Conservation (phyloP, 345 rosid species). For the Boechera retrofracta region DNA sequence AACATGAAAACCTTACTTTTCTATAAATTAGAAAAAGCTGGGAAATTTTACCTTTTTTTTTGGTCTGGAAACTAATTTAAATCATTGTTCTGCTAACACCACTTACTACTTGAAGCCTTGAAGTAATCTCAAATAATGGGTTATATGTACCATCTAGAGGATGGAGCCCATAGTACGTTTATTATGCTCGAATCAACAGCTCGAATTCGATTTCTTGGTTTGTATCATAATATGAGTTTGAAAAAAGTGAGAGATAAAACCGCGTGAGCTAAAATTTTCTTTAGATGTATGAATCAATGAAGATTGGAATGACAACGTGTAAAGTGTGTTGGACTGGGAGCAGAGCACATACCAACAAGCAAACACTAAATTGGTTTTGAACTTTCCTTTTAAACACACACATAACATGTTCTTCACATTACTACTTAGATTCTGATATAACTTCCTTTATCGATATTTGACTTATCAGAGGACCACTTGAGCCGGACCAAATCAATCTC, state of each 20-base stretch:
- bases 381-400: slow-evolving; percentile 35
- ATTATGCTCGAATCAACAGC: slow-evolving; percentile 5
- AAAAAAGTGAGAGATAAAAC: neutral
- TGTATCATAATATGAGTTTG: neutral
- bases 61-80: too few relatives aligned
- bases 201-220: neutral
- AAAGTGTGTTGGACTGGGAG: slow-evolving; percentile 26
- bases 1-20: too few relatives aligned
- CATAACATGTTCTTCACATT: slow-evolving; percentile 39
- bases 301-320: slow-evolving; percentile 14
- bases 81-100: too few relatives aligned
- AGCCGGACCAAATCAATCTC: slow-evolving; percentile 22
- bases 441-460: neutral
- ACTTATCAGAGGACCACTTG: slow-evolving; percentile 28
- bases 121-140: neutral
- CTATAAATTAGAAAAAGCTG: too few relatives aligned
- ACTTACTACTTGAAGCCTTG: neutral
- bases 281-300: neutral
- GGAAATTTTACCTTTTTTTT: too few relatives aligned
- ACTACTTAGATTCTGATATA: slow-evolving; percentile 18
- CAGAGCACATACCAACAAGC: slow-evolving; percentile 13
- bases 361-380: slow-evolving; percentile 40
- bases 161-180: neutral
- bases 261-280: slow-evolving; percentile 13
- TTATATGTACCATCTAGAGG: too few relatives aligned